These are phyloP conservation scores for Eustoma russellianum DNA, from an alignment of 257 asterid species.

Conservation along the genomic window DNA sequence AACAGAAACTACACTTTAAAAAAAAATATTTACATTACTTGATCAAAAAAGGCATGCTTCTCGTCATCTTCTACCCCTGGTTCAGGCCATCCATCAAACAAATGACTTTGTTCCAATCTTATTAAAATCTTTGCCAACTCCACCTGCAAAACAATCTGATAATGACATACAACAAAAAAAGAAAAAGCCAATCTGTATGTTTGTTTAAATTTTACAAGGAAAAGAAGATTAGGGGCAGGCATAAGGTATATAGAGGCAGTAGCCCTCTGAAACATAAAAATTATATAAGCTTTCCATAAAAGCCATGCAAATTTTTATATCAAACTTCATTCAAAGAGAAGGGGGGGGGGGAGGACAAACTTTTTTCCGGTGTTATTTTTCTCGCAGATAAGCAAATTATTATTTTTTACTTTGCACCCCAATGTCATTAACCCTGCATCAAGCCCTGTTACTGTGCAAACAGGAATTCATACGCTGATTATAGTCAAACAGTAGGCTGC, in stretches of 20 bases:
- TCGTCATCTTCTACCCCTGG: conserved; percentile 74
- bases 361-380: too few species aligned
- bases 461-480: background rate
- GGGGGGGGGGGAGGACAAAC: too few species aligned
- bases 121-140: conserved; percentile 67
- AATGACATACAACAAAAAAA: conserved; percentile 6
- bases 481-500: background rate
- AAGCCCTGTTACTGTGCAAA: too few species aligned
- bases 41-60: conserved; percentile 68
- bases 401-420: too few species aligned
- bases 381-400: too few species aligned
- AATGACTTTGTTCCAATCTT: conserved; percentile 62
- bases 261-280: background rate
- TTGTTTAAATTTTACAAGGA: background rate
- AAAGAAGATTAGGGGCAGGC: background rate
- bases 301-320: too few species aligned
- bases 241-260: background rate
- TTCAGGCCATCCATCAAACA: conserved; percentile 84
- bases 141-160: conserved; percentile 24
- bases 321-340: too few species aligned
- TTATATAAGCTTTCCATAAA: too few species aligned
- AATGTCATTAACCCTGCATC: too few species aligned
- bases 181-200: background rate
- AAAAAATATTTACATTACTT: conserved; percentile 30
- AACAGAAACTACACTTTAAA: background rate